Base-by-base conservation (phyloP, 139 green algal species). In the Picochlorum sp. region DNA sequence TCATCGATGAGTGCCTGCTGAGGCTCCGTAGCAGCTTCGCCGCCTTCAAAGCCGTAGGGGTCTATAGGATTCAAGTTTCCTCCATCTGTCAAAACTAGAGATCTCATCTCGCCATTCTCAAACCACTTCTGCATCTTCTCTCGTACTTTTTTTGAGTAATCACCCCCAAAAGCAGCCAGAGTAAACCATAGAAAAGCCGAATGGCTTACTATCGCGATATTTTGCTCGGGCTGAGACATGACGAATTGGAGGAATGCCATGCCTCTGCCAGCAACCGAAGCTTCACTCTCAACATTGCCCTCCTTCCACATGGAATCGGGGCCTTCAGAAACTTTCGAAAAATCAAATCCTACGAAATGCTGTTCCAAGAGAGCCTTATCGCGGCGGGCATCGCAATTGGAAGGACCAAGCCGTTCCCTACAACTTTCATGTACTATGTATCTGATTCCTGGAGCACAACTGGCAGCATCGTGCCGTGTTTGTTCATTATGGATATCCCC, bases 61-160 rank as follows among this genome's bases (percentile, higher is more conserved):
- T 66, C 61, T 23, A 38, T 14, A 5, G 47, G 13, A 56, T 20
- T 32, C 23, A 38, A 21, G n/a, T 64, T 69, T 37, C 62, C 68
- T 28, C 70, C 71, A 65, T 85, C 73, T 20, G 56, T 63, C 32
- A 85, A 52, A 21, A 82, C 67, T 47, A 84, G 56, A 3, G 73
- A 70, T 18, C 79, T 68, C 77, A 84, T 82, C 74, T 85, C 79
- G 54, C 76, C 80, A 61, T 85, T 85, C 44, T 85, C 69, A 50
- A 76, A 84, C 18, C 69, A 79, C 21, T 62, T 61, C 52, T 83
- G 71, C 58, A 84, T 61, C 49, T 75, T 68, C 10, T 62, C 56
- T 61, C 69, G 49, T 54, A 79, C 49, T 6, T 28, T 5, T 38
- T 58, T 66, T 9, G 62, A 56, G 20, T 56, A 60, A 49, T 78